phyloP scores from a whole-genome alignment of 2,329 filamentous ascomycete genomes.

The Ophiosphaerella korrae region DNA sequence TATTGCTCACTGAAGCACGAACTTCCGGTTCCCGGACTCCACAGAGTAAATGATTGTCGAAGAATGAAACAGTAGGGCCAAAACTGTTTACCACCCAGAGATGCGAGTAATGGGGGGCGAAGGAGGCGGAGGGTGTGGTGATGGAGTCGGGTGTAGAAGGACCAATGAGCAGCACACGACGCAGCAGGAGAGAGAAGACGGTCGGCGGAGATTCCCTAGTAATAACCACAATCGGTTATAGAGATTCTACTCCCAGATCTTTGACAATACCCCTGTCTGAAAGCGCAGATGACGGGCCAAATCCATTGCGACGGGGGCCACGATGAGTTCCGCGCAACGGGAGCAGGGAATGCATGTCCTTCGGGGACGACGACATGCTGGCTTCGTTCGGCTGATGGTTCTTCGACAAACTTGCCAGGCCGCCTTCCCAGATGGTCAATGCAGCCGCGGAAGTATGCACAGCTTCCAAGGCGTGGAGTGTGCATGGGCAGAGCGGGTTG shows the following conservation, averaged over 20 bases:
- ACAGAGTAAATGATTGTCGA: not conserved
- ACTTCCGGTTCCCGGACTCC: not conserved
- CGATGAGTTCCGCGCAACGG: conserved; percentile 44
- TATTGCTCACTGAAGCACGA: conserved; percentile 8
- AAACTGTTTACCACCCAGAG: conserved; percentile 9
- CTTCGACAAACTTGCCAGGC: conserved; percentile 38
- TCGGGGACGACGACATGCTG: conserved; percentile 43
- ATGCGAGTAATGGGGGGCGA: conserved; percentile 20
- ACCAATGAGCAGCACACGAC: conserved; percentile 36
- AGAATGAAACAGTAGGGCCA: conserved; percentile 9
- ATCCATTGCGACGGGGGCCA: conserved; percentile 45
- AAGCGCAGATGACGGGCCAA: conserved; percentile 46
- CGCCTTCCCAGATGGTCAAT: conserved; percentile 38
- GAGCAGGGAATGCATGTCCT: conserved; percentile 39
- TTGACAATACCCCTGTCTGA: conserved; percentile 36
- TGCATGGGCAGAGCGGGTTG: conserved; percentile 33
- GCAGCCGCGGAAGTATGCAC: conserved; percentile 45
- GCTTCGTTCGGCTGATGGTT: conserved; percentile 51
- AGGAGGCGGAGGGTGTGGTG: conserved; percentile 20
- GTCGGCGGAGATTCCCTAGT: conserved; percentile 46
- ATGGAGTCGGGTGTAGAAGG: conserved; percentile 28
- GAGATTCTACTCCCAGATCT: conserved; percentile 43
- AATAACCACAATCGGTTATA: conserved; percentile 47
- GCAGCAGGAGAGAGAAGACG: conserved; percentile 37
- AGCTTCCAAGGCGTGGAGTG: conserved; percentile 29